phyloP scores from a whole-genome alignment of 371 early-diverging fungal species.

The Aphelidium insulamus region DNA sequence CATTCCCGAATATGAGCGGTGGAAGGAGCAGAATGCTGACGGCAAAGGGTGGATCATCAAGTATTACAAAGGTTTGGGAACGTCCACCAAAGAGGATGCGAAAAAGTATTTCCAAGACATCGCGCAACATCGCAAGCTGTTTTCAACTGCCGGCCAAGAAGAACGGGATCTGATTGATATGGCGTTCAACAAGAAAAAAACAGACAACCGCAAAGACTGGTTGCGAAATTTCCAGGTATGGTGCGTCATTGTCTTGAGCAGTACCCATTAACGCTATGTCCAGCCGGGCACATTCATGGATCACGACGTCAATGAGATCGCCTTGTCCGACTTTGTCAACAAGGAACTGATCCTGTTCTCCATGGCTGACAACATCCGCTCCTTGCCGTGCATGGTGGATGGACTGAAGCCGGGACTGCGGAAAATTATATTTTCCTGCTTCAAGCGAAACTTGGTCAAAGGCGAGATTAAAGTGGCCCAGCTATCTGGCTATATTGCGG shows the following conservation, averaged over 20 bases:
- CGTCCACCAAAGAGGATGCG: conserved; percentile 76
- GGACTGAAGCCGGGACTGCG: conserved; percentile 98
- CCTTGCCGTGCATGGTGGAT: conserved; percentile 95
- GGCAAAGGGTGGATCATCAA: conserved; percentile 63
- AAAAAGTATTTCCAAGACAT: conserved; percentile 84
- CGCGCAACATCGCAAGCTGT: conserved; percentile 65
- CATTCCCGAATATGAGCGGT: conserved; percentile 87
- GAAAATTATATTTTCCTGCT: conserved; percentile 87
- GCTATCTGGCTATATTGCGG: conserved; percentile 84
- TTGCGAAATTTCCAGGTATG: conserved; percentile 45
- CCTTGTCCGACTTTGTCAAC: conserved; percentile 90
- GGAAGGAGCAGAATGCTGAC: conserved; percentile 46
- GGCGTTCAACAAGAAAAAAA: conserved; percentile 96
- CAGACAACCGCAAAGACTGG: conserved; percentile 95
- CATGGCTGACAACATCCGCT: conserved; percentile 93
- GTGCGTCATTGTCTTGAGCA: not conserved
- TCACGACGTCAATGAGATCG: conserved; percentile 48
- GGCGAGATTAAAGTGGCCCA: conserved; percentile 92
- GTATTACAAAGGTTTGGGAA: conserved; percentile 99
- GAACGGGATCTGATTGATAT: conserved; percentile 80
- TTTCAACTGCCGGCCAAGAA: conserved; percentile 28
- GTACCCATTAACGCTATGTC: not conserved
- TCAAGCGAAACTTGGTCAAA: conserved; percentile 64
- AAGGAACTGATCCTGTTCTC: conserved; percentile 92
- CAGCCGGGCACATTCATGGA: conserved; percentile 90